Evolutionary conservation across 1,284 basidiomycete genomes (phyloP).

Genomic region (Pseudozyma flocculosa): DNA sequence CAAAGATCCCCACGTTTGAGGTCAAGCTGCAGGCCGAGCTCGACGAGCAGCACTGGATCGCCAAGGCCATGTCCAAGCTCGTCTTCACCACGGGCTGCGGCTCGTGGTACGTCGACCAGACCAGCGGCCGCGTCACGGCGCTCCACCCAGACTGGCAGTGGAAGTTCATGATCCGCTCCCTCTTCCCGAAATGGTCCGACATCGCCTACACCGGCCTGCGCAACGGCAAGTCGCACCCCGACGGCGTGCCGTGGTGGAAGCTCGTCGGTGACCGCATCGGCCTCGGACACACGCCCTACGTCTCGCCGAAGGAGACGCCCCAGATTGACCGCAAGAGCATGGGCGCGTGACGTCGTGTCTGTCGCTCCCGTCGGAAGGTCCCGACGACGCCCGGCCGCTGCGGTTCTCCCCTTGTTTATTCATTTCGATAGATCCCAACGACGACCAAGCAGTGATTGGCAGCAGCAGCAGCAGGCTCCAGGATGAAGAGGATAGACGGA

Average conservation of each 20-base stretch:
- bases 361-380: too few relatives aligned
- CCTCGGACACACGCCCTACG: constrained; percentile 35
- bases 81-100: constrained; percentile 47
- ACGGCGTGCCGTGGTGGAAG: constrained; percentile 35
- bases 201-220: constrained; percentile 38
- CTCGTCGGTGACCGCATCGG: constrained; percentile 29
- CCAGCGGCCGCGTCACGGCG: constrained; percentile 40
- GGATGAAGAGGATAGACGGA: too few relatives aligned
- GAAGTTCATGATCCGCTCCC: constrained; percentile 30
- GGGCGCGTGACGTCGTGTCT: constrained; percentile 13
- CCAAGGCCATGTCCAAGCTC: constrained; percentile 37
- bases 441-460: too few relatives aligned
- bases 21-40: constrained; percentile 47
- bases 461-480: too few relatives aligned
- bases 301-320: constrained; percentile 37
- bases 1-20: constrained; percentile 42
- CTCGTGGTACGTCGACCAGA: constrained; percentile 50
- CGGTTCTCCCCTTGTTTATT: too few relatives aligned
- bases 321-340: constrained; percentile 39
- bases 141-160: constrained; percentile 54
- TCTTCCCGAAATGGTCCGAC: constrained; percentile 46
- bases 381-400: too few relatives aligned
- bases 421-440: too few relatives aligned
- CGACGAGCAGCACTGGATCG: constrained; percentile 52
- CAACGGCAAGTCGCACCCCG: constrained; percentile 9